A percentile compares a stretch with the other conserved stretches of the same genome.
phyloP scores from a whole-genome alignment of 257 asterid species.

The Misopates orontium region DNA sequence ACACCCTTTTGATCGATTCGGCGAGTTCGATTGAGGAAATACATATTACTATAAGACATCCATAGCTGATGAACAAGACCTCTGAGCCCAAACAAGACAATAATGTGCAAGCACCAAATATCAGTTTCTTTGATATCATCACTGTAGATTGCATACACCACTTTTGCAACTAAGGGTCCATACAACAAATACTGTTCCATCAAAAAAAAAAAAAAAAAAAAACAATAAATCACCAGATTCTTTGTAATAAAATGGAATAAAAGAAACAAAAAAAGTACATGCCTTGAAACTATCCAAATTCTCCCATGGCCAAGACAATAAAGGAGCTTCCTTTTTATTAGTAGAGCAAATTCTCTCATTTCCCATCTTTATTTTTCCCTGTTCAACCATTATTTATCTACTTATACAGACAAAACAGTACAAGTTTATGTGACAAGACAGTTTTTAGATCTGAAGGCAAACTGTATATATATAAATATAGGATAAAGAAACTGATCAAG shows the following conservation, averaged over 20 bases:
- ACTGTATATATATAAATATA: neutral
- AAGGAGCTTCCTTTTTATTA: conserved; percentile 44
- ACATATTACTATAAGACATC: conserved; percentile 51
- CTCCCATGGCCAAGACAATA: conserved; percentile 94
- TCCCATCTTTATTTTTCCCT: conserved; percentile 29
- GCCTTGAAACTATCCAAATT: conserved; percentile 69
- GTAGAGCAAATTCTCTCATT: conserved; percentile 28
- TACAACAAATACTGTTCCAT: conserved; percentile 59
- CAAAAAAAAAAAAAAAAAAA: neutral
- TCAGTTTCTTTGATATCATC: conserved; percentile 40
- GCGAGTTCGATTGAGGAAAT: conserved; percentile 50
- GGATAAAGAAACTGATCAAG: no score
- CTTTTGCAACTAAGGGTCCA: conserved; percentile 69
- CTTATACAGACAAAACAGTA: neutral
- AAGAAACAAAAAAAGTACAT: conserved; percentile 4
- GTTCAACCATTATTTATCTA: neutral
- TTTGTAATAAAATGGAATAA: neutral
- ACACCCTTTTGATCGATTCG: conserved; percentile 61
- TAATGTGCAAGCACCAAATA: conserved; percentile 68
- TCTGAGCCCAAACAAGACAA: conserved; percentile 56
- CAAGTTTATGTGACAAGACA: neutral
- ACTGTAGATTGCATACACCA: conserved; percentile 39
- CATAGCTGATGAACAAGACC: conserved; percentile 73
- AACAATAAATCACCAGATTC: conserved; percentile 22
- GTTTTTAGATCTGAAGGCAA: conserved; percentile 7